phyloP scores from a whole-genome alignment of 306 rosid genomes.

The Quercus cerris region DNA sequence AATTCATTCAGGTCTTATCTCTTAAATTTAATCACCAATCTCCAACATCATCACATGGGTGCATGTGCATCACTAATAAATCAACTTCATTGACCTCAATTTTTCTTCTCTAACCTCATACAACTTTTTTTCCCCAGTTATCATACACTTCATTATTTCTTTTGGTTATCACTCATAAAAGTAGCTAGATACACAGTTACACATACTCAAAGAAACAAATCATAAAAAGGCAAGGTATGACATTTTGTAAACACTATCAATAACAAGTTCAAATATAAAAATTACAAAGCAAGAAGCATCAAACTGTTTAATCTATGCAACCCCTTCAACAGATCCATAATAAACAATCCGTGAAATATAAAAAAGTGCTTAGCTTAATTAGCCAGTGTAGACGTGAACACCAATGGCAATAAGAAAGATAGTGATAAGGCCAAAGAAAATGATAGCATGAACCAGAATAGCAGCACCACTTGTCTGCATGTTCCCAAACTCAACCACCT shows the following conservation, averaged over 20 bases:
- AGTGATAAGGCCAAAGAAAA: constrained; percentile 82
- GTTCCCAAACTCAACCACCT: constrained; percentile 59
- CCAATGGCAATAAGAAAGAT: constrained; percentile 68
- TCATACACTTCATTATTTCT: no score
- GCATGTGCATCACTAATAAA: no score
- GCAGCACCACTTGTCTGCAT: constrained; percentile 79
- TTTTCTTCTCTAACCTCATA: no score
- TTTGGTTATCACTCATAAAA: no score
- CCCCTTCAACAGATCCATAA: neutral
- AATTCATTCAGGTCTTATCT: no score
- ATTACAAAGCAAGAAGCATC: neutral
- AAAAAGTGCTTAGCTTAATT: neutral
- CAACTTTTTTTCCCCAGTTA: no score
- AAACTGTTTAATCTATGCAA: neutral
- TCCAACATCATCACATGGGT: no score
- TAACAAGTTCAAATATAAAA: neutral
- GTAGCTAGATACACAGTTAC: no score
- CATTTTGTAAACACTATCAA: neutral
- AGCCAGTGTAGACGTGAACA: constrained; percentile 68
- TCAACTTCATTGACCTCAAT: no score
- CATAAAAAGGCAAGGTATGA: neutral
- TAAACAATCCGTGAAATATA: neutral
- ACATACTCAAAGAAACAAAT: neutral
- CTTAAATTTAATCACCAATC: no score
- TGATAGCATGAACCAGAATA: constrained; percentile 69